Evolutionary conservation across 352 stramenopile genomes (phyloP).

Genomic region (Globisporangium radiosum): DNA sequence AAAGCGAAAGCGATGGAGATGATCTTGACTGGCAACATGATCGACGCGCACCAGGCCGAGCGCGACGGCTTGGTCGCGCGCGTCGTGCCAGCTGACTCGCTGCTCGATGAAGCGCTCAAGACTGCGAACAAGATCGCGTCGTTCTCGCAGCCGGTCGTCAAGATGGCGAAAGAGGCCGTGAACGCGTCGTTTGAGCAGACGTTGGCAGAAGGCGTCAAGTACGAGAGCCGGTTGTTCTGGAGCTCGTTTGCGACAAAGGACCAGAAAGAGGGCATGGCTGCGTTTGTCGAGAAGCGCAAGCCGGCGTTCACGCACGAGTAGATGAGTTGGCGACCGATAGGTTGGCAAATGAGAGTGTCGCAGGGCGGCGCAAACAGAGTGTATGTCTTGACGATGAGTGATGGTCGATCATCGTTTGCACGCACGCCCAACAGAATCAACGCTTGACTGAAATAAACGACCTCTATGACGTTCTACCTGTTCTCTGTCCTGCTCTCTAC

Average conservation of each 20-base stretch:
- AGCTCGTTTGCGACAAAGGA: constrained; percentile 95
- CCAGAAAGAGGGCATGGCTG: constrained; percentile 94
- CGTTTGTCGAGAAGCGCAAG: constrained; percentile 97
- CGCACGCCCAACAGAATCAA: neutral
- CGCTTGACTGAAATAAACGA: neutral
- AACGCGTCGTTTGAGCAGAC: constrained; percentile 91
- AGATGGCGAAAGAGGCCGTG: constrained; percentile 96
- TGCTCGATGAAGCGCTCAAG: constrained; percentile 94
- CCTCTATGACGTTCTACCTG: neutral
- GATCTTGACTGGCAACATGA: constrained; percentile 97
- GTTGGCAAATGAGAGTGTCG: too few relatives aligned
- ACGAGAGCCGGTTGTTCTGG: constrained; percentile 98
- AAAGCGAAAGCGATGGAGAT: constrained; percentile 99
- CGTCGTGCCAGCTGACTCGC: constrained; percentile 88
- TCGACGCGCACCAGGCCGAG: constrained; percentile 93
- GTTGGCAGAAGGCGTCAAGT: constrained; percentile 93
- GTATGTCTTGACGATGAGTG: too few relatives aligned
- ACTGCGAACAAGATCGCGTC: constrained; percentile 94
- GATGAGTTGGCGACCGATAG: constrained; percentile 7
- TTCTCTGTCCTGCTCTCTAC: neutral
- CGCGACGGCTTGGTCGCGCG: constrained; percentile 91
- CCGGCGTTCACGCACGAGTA: constrained; percentile 94
- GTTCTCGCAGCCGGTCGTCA: constrained; percentile 93
- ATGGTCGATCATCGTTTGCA: neutral
- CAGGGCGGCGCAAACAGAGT: too few relatives aligned